phyloP scores from a whole-genome alignment of 1,139 yeast genomes.

The Protomyces inouyei region DNA sequence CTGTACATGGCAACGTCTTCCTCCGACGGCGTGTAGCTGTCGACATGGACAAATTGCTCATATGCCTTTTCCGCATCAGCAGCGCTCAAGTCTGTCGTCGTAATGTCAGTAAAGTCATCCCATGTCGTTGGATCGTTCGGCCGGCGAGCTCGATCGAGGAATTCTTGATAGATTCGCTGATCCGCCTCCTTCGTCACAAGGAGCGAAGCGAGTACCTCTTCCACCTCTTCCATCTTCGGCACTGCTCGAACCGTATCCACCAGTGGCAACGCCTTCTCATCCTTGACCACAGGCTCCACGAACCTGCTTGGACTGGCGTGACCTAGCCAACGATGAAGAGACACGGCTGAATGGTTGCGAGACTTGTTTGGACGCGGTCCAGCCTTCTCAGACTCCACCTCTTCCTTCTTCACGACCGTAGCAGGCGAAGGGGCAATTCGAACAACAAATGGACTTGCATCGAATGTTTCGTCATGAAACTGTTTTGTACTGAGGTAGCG shows the following conservation, averaged over 20 bases:
- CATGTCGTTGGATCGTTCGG: background rate
- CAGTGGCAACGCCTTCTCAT: background rate
- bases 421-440: background rate
- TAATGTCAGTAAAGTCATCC: too few relatives aligned
- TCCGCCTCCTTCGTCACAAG: background rate
- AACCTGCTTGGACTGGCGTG: constrained; percentile 2
- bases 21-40: background rate
- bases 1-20: background rate
- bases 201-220: background rate
- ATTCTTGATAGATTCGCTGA: background rate
- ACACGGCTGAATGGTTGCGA: background rate
- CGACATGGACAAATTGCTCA: background rate
- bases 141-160: background rate
- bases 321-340: constrained; percentile 22
- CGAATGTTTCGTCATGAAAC: background rate
- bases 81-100: background rate
- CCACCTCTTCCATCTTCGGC: background rate
- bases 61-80: background rate
- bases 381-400: background rate
- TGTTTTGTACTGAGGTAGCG: constrained; percentile 14
- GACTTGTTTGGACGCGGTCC: background rate
- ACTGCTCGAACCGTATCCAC: background rate
- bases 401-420: background rate
- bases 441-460: constrained; percentile 22
- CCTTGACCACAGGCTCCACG: background rate